These are phyloP conservation scores for Taphrina confusa DNA, from an alignment of 1,139 yeast species.

Conservation along the genomic window DNA sequence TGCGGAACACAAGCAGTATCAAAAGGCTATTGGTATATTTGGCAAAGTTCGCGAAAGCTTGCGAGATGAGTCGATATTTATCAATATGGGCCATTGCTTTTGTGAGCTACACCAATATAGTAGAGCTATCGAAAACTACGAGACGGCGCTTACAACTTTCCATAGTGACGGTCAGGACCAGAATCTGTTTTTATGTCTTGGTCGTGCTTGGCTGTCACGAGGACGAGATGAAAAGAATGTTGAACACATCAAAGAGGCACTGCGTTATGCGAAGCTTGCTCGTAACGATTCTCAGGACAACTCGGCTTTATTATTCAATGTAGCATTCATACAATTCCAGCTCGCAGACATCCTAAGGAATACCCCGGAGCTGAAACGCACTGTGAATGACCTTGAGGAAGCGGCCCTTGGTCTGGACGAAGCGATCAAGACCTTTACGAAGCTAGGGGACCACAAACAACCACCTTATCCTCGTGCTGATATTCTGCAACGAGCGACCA, in stretches of 20 bases:
- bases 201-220: slow-evolving; percentile 87
- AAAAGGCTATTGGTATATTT: slow-evolving; percentile 75
- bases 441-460: slow-evolving; percentile 59
- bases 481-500: slow-evolving; percentile 76
- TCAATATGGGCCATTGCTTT: slow-evolving; percentile 86
- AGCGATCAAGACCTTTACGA: slow-evolving; percentile 64
- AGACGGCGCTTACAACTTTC: slow-evolving; percentile 48
- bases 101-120: slow-evolving; percentile 78
- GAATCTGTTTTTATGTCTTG: slow-evolving; percentile 61
- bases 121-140: slow-evolving; percentile 69
- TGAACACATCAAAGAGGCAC: slow-evolving; percentile 60
- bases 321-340: slow-evolving; percentile 82
- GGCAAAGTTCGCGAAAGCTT: slow-evolving; percentile 81
- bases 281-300: slow-evolving; percentile 45
- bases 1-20: slow-evolving; percentile 76
- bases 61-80: slow-evolving; percentile 75
- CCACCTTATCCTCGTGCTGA: slow-evolving; percentile 80
- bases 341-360: slow-evolving; percentile 80
- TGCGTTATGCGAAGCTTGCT: slow-evolving; percentile 57
- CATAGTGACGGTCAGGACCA: slow-evolving; percentile 71
- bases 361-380: slow-evolving; percentile 61
- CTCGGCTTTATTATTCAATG: slow-evolving; percentile 66
- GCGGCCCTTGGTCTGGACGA: slow-evolving; percentile 61
- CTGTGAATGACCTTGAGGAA: slow-evolving; percentile 60
- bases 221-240: slow-evolving; percentile 70